Evolutionary conservation across 495 filamentous ascomycete species (phyloP), one percentile per base, ranked within the genome.

Genomic region (Annulohypoxylon maeteangense): DNA sequence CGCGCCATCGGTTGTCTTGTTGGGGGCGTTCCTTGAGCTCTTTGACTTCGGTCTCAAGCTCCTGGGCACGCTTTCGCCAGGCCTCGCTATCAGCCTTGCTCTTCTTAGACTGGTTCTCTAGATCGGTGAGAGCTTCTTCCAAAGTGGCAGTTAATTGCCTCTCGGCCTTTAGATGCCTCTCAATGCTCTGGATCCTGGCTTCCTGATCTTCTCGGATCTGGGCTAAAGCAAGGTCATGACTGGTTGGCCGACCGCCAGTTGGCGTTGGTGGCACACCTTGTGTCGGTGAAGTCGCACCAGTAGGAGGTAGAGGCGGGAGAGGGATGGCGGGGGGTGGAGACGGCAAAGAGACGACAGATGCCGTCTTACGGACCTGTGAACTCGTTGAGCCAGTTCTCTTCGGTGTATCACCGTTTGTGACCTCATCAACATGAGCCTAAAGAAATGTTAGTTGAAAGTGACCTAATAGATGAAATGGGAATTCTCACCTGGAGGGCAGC

Each of bases 151-250:
- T 98, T 25, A 99, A 89, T 76, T 98, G 95, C 78, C 97, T 97
- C 84, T 99, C 95, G 25, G 96, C 94, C 67, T 90, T 91, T 31
- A 99, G 87, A 76, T 98, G 94, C 84, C 97, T 97, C 84, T 98
- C 95, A 69, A 99, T 97, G 23, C 94, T 95, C 50, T 91, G 90
- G 76, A 99, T 96, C 51, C 93, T 95, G 40, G 91, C 90, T 78
- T 98, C 96, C 76, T 97, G 93, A 69, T 99, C 95, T 71, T 98
- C 95, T 75, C 92, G 89, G 54, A 92, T 87, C 68, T 93, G 92
- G 27, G 87, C 84, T 51, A 85, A 83, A 54, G 87, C 89, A 62
- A 95, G 85, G 72, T 98, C 94, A 72, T 95, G 96, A 83, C 91
- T 93, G 14, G 89, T 84, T 62, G 93, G 93, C 6, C 93, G 90